Base-by-base conservation (phyloP, 768 basidiomycete genomes). In the Clitopilus hobsonii region DNA sequence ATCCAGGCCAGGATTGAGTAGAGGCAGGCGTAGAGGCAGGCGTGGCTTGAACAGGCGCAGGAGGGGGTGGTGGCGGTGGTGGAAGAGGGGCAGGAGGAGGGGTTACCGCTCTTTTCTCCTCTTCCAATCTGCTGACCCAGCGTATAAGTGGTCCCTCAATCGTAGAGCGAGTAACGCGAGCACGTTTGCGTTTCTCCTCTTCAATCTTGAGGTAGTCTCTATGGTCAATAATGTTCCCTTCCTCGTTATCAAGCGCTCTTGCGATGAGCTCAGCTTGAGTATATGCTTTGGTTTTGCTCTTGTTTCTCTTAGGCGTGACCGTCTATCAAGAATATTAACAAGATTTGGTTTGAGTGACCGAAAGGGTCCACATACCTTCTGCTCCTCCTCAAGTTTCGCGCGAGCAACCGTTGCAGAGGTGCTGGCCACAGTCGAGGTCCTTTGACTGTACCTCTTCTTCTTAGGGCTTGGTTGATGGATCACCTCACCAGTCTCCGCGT, bases 181-280 rank as follows among this genome's bases (percentile, higher is more conserved):
- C 85, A 27, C 82, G 82, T 63, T 81, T 84, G 6, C 91, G 82
- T 60, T 89, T 91, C 69, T 91, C 90, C 63, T 91, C 91, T 61
- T 95, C 93, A 1, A 83, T 69, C 50, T 77, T 80, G 25, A 94
- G 81, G 63, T 94, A 94, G 60, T 92, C 82, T 29, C 81, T 76
- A 58, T 94, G 89, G 48, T 91, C 85, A 5, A 77, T 76, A 20
- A 86, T 83, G 65, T 95, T 95, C 0, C 86, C 85, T 67, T 93
- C 92, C 67, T 94, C 93, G 52, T 85, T 91, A 61, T 93, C 89
- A 16, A 94, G 80, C 0, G 93, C 93, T 6, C 82, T 82, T 1
- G 83, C 84, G 54, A 95, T 88, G 6, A 94, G 79, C 61, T 94
- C 89, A n/a, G 82, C 88, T 63, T 95, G 93, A 0, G 91, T 91